These are phyloP conservation scores for Murraya koenigii DNA, from an alignment of 345 rosid species.

Conservation along the genomic window DNA sequence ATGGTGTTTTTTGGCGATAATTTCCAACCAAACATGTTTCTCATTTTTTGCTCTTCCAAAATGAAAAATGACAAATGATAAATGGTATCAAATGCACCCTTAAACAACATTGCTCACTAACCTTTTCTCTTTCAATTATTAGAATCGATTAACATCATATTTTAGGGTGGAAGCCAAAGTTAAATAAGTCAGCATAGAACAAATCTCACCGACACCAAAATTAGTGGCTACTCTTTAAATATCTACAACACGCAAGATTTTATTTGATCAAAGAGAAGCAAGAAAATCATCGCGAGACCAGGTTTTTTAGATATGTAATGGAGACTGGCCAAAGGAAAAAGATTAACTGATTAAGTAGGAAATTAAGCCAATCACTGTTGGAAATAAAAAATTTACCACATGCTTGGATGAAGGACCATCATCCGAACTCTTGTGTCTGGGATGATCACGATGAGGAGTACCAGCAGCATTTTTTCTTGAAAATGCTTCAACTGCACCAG, in stretches of 20 bases:
- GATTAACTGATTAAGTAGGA: background rate
- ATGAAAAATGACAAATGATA: too few species aligned
- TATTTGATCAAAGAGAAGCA: background rate
- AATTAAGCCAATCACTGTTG: background rate
- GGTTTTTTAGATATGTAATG: background rate
- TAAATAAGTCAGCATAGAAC: background rate
- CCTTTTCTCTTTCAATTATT: background rate
- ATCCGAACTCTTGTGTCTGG: slow-evolving; percentile 54
- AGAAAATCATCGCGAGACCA: background rate
- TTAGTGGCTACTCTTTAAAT: background rate
- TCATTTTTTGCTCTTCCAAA: too few species aligned
- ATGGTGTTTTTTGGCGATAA: too few species aligned
- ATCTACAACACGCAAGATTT: background rate
- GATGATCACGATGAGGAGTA: slow-evolving; percentile 41
- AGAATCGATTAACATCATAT: background rate
- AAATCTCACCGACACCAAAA: background rate
- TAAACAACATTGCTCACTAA: background rate
- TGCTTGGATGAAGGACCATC: slow-evolving; percentile 54
- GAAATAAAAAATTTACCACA: slow-evolving; percentile 37
- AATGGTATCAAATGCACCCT: too few species aligned
- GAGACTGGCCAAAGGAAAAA: background rate
- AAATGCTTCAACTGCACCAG: slow-evolving; percentile 76
- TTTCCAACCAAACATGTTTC: too few species aligned
- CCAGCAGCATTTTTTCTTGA: slow-evolving; percentile 53
- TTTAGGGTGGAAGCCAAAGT: background rate